phyloP scores from a whole-genome alignment of 495 filamentous ascomycete species.

The Neurospora sp. region DNA sequence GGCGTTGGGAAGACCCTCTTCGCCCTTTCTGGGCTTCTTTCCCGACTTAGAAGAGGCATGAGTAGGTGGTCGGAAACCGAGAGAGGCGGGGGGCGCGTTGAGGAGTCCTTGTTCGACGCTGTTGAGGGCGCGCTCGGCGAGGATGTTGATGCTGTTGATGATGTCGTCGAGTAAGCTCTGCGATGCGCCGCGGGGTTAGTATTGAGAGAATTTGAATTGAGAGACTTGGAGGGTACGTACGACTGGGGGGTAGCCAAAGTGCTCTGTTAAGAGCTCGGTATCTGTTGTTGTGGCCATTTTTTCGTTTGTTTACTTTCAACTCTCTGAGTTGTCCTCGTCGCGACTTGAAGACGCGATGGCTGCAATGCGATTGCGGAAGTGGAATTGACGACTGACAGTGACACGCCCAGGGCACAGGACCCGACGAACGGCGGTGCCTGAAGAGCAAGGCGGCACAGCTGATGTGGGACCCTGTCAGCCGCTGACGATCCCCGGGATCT shows the following conservation, averaged over 20 bases:
- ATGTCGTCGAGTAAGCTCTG: slow-evolving; percentile 93
- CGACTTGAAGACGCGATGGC: slow-evolving; percentile 1
- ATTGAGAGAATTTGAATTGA: neutral
- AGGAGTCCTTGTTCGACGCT: slow-evolving; percentile 73
- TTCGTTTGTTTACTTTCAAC: slow-evolving; percentile 5
- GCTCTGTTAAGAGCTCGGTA: slow-evolving; percentile 82
- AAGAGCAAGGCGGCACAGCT: slow-evolving; percentile 13
- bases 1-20: slow-evolving; percentile 10
- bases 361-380: slow-evolving; percentile 1
- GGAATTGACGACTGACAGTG: neutral
- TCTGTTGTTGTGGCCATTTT: slow-evolving; percentile 20
- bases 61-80: slow-evolving; percentile 57
- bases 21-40: neutral
- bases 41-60: slow-evolving; percentile 23
- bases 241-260: slow-evolving; percentile 87
- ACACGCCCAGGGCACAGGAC: neutral
- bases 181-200: neutral
- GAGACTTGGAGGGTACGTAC: slow-evolving; percentile 38
- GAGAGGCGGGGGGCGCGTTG: slow-evolving; percentile 53
- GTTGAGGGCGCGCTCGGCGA: slow-evolving; percentile 76
- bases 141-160: slow-evolving; percentile 87
- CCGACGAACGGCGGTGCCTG: slow-evolving; percentile 7
- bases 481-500: neutral
- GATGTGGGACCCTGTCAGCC: neutral
- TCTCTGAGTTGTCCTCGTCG: neutral